A percentile compares a stretch with the other conserved stretches of the same genome.
These are phyloP conservation scores for Sisymbrium altissimum DNA, from an alignment of 345 rosid species.

Conservation along the genomic window DNA sequence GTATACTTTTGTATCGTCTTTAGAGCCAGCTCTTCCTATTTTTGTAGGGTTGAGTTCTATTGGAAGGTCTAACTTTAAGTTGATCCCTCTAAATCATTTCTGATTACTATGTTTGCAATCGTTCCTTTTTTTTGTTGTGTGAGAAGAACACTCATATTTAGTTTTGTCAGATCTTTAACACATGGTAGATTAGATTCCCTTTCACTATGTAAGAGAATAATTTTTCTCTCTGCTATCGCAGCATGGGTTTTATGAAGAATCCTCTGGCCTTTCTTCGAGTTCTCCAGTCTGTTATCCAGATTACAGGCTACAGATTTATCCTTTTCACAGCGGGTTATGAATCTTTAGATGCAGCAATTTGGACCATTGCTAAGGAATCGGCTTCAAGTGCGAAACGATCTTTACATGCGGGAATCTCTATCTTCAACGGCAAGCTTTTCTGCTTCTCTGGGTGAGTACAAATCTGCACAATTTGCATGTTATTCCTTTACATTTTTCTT, in stretches of 20 bases:
- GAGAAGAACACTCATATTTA: not conserved
- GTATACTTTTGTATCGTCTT: slow-evolving; percentile 44
- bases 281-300: slow-evolving; percentile 45
- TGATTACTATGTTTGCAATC: not conserved
- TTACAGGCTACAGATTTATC: slow-evolving; percentile 49
- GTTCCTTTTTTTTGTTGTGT: not conserved
- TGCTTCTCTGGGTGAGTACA: slow-evolving; percentile 59
- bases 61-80: slow-evolving; percentile 62
- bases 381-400: slow-evolving; percentile 13
- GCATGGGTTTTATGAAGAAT: slow-evolving; percentile 62
- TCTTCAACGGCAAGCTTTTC: slow-evolving; percentile 49
- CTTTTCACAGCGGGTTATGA: slow-evolving; percentile 52
- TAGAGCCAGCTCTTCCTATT: slow-evolving; percentile 46
- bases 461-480: not conserved
- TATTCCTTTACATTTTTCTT: too few relatives aligned
- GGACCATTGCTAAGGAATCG: slow-evolving; percentile 30
- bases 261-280: slow-evolving; percentile 54
- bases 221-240: slow-evolving; percentile 31
- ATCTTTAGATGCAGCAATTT: slow-evolving; percentile 53
- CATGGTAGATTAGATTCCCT: not conserved
- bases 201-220: not conserved
- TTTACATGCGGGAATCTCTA: slow-evolving; percentile 39
- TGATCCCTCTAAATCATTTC: slow-evolving; percentile 23
- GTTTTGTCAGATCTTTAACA: not conserved
- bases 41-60: slow-evolving; percentile 73